Evolutionary conservation across 2,329 filamentous ascomycete genomes (phyloP).

Genomic region (Fusarium transvaalense): DNA sequence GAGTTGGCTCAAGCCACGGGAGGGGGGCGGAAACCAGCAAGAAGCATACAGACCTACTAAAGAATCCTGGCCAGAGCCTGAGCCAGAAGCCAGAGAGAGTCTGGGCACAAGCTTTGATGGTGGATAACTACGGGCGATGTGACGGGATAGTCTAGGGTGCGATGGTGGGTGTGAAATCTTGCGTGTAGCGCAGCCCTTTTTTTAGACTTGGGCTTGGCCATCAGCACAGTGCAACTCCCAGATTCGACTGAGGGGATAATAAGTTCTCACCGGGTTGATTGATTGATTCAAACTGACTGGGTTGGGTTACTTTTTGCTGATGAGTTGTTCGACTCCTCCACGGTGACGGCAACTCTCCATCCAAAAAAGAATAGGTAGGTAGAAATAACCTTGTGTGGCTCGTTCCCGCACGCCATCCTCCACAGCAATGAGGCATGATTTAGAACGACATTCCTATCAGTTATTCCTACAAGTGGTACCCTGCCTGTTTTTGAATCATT

Average conservation of each 20-base stretch:
- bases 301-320: constrained; percentile 44
- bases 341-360: constrained; percentile 17
- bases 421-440: constrained; percentile 39
- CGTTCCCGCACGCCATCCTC: constrained; percentile 38
- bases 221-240: constrained; percentile 19
- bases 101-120: constrained; percentile 41
- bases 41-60: neutral
- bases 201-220: constrained; percentile 25
- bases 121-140: constrained; percentile 36
- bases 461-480: constrained; percentile 8
- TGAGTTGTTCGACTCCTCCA: constrained; percentile 16
- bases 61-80: constrained; percentile 12
- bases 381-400: constrained; percentile 31
- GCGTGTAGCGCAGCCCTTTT: constrained; percentile 36
- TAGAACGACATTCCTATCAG: constrained; percentile 21
- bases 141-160: constrained; percentile 15
- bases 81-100: neutral
- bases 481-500: constrained; percentile 5
- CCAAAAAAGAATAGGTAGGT: neutral
- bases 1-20: constrained; percentile 25
- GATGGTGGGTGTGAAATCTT: constrained; percentile 20
- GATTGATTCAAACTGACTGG: neutral
- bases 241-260: neutral
- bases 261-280: constrained; percentile 34
- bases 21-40: too few species aligned